Base-by-base conservation (phyloP, 1,284 basidiomycete species). In the Baeospora myosura region DNA sequence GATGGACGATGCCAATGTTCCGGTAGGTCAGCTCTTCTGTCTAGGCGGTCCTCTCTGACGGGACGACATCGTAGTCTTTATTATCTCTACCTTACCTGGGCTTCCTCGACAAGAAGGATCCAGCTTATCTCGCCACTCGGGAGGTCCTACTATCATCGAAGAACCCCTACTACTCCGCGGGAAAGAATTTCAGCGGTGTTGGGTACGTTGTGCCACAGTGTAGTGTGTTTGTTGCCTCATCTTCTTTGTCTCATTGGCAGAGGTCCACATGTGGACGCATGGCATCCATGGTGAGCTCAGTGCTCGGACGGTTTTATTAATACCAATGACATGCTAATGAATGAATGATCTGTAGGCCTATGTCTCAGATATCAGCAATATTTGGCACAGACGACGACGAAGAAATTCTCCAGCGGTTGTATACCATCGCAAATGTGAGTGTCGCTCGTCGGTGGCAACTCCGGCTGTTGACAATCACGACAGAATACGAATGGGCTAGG, bases 1-100 rank as follows among this genome's bases (percentile, higher is more conserved):
- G 17, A 88, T 86, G 81, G 85, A 87, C 48, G 85, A 87, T 49
- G 84, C 83, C 1, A 88, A 88, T 49, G 84, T 88, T 41, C 85
- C 85, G 14, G 83, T 84, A 55, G 51, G 77, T 59, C 4, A 37
- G 12, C 40, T 16, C 16, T 2, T 12, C 24, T 40, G n/a, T 7
- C 35, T 25, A 14, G 17, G 20, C 18, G 23, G 17, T 16, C 32
- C 24, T 6, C 23, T 18, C 40, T 11, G 24, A 18, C 23, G n/a
- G n/a, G n/a, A n/a, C n/a, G n/a, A 30, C 11, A 29, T 14, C 34
- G 40, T n/a, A 85, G 78, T 85, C 84, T 0, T 62, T 88, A 11
- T 63, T 88, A 14, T 82, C 85, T 0, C 65, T 88, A 28, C 84
- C 85, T 11, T 88, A 88, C 53, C 72, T 88, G 12, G 83, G 81